phyloP scores from a whole-genome alignment of 768 basidiomycete genomes.

The Amanita polypyramis region DNA sequence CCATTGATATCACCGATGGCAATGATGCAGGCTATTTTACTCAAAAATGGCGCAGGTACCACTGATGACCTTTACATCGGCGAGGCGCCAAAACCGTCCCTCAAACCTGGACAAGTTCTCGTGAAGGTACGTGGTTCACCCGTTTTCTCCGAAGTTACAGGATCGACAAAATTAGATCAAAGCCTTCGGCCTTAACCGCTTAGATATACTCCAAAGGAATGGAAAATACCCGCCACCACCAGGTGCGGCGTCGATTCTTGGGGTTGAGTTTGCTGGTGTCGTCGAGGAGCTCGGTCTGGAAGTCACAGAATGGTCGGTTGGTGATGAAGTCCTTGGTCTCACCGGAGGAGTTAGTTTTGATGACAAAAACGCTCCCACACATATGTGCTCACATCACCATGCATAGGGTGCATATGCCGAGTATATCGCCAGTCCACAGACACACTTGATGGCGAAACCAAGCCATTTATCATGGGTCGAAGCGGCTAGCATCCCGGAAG shows the following conservation, averaged over 20 bases:
- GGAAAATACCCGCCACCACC: conserved; percentile 71
- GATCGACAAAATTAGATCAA: conserved; percentile 37
- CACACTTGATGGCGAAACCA: conserved; percentile 69
- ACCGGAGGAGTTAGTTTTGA: conserved; percentile 55
- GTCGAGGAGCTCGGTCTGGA: conserved; percentile 43
- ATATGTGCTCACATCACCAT: background rate
- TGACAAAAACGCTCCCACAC: background rate
- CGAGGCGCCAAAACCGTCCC: conserved; percentile 52
- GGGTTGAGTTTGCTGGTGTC: conserved; percentile 78
- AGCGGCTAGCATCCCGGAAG: conserved; percentile 84
- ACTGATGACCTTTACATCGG: conserved; percentile 74
- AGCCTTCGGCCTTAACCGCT: conserved; percentile 83
- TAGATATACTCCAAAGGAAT: conserved; percentile 70
- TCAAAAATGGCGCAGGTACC: conserved; percentile 69
- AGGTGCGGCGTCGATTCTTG: conserved; percentile 66
- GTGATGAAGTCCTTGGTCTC: conserved; percentile 73
- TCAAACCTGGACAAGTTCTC: conserved; percentile 51
- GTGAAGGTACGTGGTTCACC: conserved; percentile 49
- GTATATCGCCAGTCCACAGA: conserved; percentile 58
- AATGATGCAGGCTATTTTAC: conserved; percentile 67
- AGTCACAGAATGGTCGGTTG: conserved; percentile 43
- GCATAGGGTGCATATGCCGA: conserved; percentile 84
- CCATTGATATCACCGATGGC: background rate
- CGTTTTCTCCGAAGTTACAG: background rate
- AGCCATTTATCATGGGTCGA: conserved; percentile 66